phyloP scores from a whole-genome alignment of 768 basidiomycete species.

The Leucocoprinus leucothites region DNA sequence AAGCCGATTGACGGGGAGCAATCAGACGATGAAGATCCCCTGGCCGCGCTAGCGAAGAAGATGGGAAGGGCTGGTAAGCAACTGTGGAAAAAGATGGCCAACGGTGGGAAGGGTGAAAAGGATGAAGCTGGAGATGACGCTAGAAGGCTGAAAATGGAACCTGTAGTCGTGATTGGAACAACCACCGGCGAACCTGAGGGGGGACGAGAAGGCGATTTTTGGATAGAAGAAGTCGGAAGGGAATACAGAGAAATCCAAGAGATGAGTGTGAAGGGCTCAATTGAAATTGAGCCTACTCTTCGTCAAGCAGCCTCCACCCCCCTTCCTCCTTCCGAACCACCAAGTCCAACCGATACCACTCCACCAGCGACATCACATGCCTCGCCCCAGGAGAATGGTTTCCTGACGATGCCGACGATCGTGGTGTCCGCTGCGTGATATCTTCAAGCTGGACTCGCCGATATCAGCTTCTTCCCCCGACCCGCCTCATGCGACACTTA shows the following conservation, averaged over 20 bases:
- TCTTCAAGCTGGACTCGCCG: background rate
- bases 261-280: background rate
- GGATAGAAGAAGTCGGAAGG: background rate
- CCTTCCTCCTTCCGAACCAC: background rate
- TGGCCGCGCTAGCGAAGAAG: constrained; percentile 46
- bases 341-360: background rate
- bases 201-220: background rate
- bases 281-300: background rate
- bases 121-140: constrained; percentile 11
- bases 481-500: background rate
- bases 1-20: constrained; percentile 13
- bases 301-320: background rate
- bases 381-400: background rate
- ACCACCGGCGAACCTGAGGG: background rate
- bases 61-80: constrained; percentile 48
- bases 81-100: constrained; percentile 45
- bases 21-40: constrained; percentile 33
- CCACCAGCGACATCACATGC: background rate
- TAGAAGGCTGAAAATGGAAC: constrained; percentile 15
- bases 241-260: background rate
- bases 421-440: background rate
- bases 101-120: constrained; percentile 17
- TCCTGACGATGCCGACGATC: background rate
- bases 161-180: constrained; percentile 7
- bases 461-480: background rate